A percentile compares a stretch with the other conserved stretches of the same genome.
These are phyloP conservation scores for Cladosporium sp. DNA, from an alignment of 2,329 filamentous ascomycete genomes.

Conservation along the genomic window DNA sequence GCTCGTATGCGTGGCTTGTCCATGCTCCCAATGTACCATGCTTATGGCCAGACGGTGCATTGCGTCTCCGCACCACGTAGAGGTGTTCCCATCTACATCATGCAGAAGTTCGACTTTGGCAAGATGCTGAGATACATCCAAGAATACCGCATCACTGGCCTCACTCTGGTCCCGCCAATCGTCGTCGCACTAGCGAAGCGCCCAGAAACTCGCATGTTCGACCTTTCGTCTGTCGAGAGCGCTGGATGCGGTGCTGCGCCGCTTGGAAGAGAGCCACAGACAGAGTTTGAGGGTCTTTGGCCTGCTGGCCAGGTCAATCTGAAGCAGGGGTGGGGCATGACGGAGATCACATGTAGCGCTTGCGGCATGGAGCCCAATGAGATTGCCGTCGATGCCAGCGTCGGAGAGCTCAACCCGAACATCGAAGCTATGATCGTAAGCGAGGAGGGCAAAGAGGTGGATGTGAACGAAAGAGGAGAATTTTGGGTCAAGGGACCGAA, in stretches of 20 bases:
- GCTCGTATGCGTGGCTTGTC: constrained; percentile 55
- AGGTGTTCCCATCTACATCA: constrained; percentile 71
- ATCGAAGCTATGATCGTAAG: constrained; percentile 67
- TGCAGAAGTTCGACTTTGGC: constrained; percentile 74
- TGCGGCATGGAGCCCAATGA: constrained; percentile 61
- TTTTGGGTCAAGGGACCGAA: constrained; percentile 72
- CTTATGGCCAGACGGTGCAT: constrained; percentile 65
- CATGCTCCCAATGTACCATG: constrained; percentile 70
- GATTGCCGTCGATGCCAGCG: constrained; percentile 48
- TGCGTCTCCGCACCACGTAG: constrained; percentile 59
- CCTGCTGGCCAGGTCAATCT: constrained; percentile 50
- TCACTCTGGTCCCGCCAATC: constrained; percentile 73
- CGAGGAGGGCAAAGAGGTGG: constrained; percentile 55
- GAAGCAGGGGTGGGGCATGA: constrained; percentile 82
- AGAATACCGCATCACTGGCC: constrained; percentile 65
- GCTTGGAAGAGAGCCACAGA: constrained; percentile 42
- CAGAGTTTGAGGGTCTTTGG: constrained; percentile 61
- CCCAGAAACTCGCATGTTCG: constrained; percentile 63
- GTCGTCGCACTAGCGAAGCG: constrained; percentile 72
- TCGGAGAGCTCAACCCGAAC: constrained; percentile 71
- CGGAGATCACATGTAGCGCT: constrained; percentile 72
- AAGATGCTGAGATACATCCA: constrained; percentile 69
- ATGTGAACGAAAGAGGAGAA: constrained; percentile 61
- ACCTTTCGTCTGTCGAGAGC: constrained; percentile 64
- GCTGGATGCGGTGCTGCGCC: constrained; percentile 71